These are phyloP conservation scores for Stephania yunnanensis DNA, from an alignment of 164 flowering plant species.

Conservation along the genomic window DNA sequence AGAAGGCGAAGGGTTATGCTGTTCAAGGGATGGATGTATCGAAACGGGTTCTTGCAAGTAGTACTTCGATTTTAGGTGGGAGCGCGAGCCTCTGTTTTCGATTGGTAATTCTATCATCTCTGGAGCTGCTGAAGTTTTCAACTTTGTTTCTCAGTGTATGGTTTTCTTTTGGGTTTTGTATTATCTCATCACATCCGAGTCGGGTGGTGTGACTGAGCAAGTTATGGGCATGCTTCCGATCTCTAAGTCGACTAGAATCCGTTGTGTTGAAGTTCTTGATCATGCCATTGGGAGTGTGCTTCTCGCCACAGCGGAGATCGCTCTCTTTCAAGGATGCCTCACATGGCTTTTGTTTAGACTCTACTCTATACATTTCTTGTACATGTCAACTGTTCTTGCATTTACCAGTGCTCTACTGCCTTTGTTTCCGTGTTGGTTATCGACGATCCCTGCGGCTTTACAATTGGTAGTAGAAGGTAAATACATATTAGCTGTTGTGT, in stretches of 20 bases:
- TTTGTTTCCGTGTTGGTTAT: conserved; percentile 69
- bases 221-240: conserved; percentile 76
- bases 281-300: conserved; percentile 82
- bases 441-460: conserved; percentile 70
- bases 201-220: conserved; percentile 95
- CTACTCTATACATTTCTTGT: conserved; percentile 72
- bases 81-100: conserved; percentile 56
- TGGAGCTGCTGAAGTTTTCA: conserved; percentile 84
- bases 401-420: conserved; percentile 77
- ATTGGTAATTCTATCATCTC: conserved; percentile 56
- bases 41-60: conserved; percentile 57
- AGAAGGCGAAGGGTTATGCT: conserved; percentile 76
- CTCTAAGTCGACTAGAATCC: conserved; percentile 40
- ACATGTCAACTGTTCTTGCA: conserved; percentile 80
- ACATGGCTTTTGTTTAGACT: conserved; percentile 94
- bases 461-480: conserved; percentile 69
- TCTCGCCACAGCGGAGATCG: conserved; percentile 78
- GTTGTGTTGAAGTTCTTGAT: conserved; percentile 86
- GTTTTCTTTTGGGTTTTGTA: conserved; percentile 89
- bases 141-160: conserved; percentile 76
- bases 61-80: conserved; percentile 66
- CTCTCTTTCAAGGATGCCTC: conserved; percentile 82
- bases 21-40: conserved; percentile 60
- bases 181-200: conserved; percentile 81
- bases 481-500: conserved; percentile 51